phyloP scores from a whole-genome alignment of 108 stramenopile species.

The Schizochytrium sp. region DNA sequence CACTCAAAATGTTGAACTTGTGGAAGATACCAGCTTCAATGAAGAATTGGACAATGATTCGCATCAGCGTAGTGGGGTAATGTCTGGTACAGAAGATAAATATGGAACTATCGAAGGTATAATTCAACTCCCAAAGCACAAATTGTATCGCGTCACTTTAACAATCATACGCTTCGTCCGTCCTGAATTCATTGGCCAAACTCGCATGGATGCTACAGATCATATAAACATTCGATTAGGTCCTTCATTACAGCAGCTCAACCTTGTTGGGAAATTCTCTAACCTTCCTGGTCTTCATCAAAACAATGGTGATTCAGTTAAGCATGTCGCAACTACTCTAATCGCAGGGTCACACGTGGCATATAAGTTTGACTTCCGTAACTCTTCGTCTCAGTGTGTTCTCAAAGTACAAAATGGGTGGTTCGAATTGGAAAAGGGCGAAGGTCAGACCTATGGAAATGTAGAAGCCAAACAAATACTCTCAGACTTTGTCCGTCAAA shows the following conservation, averaged over 20 bases:
- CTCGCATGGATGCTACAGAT: neutral
- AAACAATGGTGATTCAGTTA: neutral
- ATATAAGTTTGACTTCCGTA: neutral
- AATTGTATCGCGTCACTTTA: neutral
- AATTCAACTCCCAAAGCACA: neutral
- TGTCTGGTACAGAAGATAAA: neutral
- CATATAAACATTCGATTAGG: constrained; percentile 51
- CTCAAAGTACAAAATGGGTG: neutral
- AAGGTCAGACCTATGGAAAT: neutral
- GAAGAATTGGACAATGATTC: neutral
- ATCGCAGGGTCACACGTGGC: constrained; percentile 24
- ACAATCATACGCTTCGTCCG: neutral
- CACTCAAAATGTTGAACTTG: neutral
- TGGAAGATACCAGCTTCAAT: neutral
- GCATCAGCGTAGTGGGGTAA: neutral
- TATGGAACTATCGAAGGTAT: neutral
- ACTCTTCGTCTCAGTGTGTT: constrained; percentile 4
- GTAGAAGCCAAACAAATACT: neutral
- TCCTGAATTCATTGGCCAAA: neutral
- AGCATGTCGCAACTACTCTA: neutral
- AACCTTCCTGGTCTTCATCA: neutral
- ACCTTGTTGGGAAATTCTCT: constrained; percentile 29
- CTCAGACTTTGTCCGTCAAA: neutral
- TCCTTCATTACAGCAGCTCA: neutral
- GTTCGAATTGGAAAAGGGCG: neutral